These are phyloP conservation scores for Cystofilobasidium capitatum DNA, from an alignment of 768 basidiomycete species.

Conservation along the genomic window DNA sequence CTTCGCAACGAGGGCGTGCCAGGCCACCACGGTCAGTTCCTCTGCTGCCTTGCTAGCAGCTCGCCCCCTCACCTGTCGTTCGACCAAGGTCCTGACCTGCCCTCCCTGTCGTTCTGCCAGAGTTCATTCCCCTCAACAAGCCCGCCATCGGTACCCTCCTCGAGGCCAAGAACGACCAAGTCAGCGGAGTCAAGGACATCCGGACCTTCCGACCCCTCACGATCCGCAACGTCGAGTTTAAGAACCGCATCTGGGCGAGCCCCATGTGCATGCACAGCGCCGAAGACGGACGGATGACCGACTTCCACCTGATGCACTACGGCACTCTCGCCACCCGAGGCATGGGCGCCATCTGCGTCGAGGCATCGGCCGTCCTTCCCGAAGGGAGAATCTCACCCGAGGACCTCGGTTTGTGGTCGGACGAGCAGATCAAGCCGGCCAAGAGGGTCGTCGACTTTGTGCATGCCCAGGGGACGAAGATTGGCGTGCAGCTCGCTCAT, in stretches of 20 bases:
- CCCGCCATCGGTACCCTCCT: constrained; percentile 49
- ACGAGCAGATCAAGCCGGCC: constrained; percentile 61
- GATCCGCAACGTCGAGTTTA: constrained; percentile 55
- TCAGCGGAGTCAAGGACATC: constrained; percentile 45
- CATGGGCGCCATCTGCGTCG: constrained; percentile 58
- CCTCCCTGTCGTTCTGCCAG: not conserved
- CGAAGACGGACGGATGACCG: constrained; percentile 63
- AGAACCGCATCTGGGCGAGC: constrained; percentile 44
- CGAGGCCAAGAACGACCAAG: constrained; percentile 33
- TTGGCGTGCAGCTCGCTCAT: constrained; percentile 73
- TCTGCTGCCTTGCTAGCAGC: not conserved
- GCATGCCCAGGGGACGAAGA: constrained; percentile 55
- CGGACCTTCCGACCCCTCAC: constrained; percentile 58
- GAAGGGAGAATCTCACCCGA: constrained; percentile 62
- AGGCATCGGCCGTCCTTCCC: constrained; percentile 63
- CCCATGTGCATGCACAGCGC: constrained; percentile 79
- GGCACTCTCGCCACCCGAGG: constrained; percentile 64
- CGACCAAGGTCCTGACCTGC: not conserved
- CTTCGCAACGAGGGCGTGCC: not conserved
- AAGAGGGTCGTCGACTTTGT: constrained; percentile 64
- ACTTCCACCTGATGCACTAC: constrained; percentile 74
- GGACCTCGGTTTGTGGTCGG: constrained; percentile 46
- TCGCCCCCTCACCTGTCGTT: not conserved
- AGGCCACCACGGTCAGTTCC: not conserved
- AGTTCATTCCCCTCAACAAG: constrained; percentile 55